These are phyloP conservation scores for Ligustrum vulgare DNA, from an alignment of 257 asterid species.

Conservation along the genomic window DNA sequence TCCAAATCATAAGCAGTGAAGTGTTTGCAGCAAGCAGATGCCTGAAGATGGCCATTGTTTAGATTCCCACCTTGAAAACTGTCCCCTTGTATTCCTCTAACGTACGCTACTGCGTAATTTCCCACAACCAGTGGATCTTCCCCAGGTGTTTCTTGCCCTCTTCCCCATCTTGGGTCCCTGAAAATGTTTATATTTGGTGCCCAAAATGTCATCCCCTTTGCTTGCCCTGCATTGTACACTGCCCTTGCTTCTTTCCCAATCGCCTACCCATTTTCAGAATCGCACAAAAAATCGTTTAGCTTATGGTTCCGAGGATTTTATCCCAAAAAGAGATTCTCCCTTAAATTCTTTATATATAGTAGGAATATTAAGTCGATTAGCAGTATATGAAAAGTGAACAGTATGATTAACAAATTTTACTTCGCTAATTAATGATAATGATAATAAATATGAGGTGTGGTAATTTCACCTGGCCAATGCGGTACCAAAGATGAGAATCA, in stretches of 20 bases:
- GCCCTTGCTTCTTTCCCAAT: conserved; percentile 76
- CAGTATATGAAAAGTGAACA: neutral
- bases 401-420: neutral
- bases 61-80: conserved; percentile 36
- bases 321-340: neutral
- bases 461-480: conserved; percentile 62
- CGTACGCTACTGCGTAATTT: conserved; percentile 56
- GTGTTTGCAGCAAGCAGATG: conserved; percentile 49
- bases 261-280: conserved; percentile 32
- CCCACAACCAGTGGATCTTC: conserved; percentile 66
- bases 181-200: conserved; percentile 78
- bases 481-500: conserved; percentile 75
- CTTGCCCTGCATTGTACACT: conserved; percentile 74
- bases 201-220: conserved; percentile 84
- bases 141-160: conserved; percentile 92
- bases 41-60: conserved; percentile 34
- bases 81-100: conserved; percentile 48
- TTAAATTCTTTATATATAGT: neutral
- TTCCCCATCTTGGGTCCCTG: conserved; percentile 90
- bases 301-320: neutral
- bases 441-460: neutral
- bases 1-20: conserved; percentile 51
- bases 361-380: neutral
- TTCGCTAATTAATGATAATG: neutral
- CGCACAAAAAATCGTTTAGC: neutral